Evolutionary conservation across 2,329 filamentous ascomycete species (phyloP), one percentile per base, ranked within the genome.

Genomic region (Calcarisporium arbuscula): DNA sequence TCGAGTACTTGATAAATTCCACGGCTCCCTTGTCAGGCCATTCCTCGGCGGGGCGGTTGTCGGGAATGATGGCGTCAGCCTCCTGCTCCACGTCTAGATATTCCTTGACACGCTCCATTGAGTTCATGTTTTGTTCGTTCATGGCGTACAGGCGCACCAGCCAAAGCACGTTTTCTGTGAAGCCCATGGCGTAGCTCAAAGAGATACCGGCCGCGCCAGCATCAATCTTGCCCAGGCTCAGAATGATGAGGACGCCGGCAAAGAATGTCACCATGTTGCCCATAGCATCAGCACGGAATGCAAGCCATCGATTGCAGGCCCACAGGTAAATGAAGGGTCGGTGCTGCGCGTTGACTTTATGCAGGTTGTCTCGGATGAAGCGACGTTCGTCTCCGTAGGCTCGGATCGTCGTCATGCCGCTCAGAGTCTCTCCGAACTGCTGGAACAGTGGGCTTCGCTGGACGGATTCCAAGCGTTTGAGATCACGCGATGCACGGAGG

Each of bases 41-140:
- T 53, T 85, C 80, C 5, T 71, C 61, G 1, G 82, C 71, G 6
- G 92, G 92, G 19, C 86, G 75, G 44, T 78, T 85, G 39, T 90
- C 79, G 35, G 87, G 79, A 26, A 94, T 74, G 26, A 94, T 68
- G 2, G 85, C 71, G 1, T 74, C 68, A 2, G 92, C 89, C 62
- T 98, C 92, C 57, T 95, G 90, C 49, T 96, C 90, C 1, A 98
- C 85, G 28, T 96, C 87, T 22, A 96, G 74, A 54, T 96, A 98
- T 57, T 98, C 92, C 65, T 95, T 94, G 54, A 98, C 82, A 52
- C 92, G 85, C 63, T 98, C 92, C 31, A 96, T 89, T 4, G 90
- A 90, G 62, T 98, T 98, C 92, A 98, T 96, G 62, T 95, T 96
- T 61, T 98, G 92, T 63, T 98, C 92, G 52, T 96, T 95, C 54